Evolutionary conservation across 2,329 filamentous ascomycete species (phyloP), one percentile per base, ranked within the genome.

Genomic region (Aureobasidium lini): DNA sequence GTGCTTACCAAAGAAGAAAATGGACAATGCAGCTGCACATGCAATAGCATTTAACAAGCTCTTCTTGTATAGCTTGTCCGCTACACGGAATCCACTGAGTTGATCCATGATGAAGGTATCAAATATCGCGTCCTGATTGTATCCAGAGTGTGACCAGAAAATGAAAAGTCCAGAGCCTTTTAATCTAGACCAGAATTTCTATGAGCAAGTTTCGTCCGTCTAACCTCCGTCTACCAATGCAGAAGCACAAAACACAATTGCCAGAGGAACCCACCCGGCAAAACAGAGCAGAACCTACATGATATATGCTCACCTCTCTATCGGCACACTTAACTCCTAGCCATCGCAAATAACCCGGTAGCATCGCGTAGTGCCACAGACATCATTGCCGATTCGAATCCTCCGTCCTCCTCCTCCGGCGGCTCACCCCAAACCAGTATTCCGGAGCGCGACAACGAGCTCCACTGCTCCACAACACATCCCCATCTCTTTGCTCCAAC

Each of bases 1-100:
- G 4, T 16, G 23, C 39, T 8, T 77, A 53, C 76, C 85, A 65
- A 87, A 87, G 76, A 88, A 87, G 70, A 87, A 84, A 63, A 87
- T 88, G 13, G 83, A 86, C 13, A 88, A 70, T 1, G 77, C 84
- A 1, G 85, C 84, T 13, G 87, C 74, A 49, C 77, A 79, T 68
- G 87, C 87, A 70, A 88, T 81, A 39, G 80, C 80, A 60, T 84
- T 76, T 59, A 86, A 78, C 61, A 86, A 76, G 43, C 72, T 70
- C 16, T 75, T 70, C 73, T 85, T 85, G 72, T 84, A 75, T 5
- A 82, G 70, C 63, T 74, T 75, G 32, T 63, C 49, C 15, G 67
- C 67, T 9, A 70, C 61, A 43, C 66, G 64, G 39, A 62, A 65
- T 18, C 64, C 64, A n/a, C 18, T 58, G 49, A 66, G 57, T 62